Evolutionary conservation across 2,329 filamentous ascomycete species (phyloP).

Genomic region (Colletotrichum sp.): DNA sequence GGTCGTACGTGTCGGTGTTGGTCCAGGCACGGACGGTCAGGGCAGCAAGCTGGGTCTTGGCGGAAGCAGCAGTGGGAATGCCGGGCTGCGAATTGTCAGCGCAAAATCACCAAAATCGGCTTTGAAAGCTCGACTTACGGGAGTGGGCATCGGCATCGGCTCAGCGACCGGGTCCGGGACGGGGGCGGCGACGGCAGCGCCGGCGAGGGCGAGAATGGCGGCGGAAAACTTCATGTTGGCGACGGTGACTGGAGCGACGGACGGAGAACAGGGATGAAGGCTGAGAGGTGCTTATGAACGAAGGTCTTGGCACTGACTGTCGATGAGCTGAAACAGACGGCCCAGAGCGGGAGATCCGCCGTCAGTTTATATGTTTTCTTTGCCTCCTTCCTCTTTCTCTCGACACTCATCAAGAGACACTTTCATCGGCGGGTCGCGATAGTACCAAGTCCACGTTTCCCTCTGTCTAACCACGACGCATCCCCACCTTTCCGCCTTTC

Average conservation of each 20-base stretch:
- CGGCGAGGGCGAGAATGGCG: conserved; percentile 22
- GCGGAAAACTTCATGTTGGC: conserved; percentile 23
- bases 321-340: neutral
- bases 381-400: conserved; percentile 1
- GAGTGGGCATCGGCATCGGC: conserved; percentile 26
- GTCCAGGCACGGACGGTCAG: conserved; percentile 63
- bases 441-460: neutral
- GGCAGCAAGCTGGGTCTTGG: conserved; percentile 60
- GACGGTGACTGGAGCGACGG: neutral
- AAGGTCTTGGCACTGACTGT: conserved; percentile 5
- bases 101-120: fast-evolving
- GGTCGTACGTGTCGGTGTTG: conserved; percentile 63
- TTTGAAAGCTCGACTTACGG: conserved; percentile 21
- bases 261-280: neutral
- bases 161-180: conserved; percentile 14
- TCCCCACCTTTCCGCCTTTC: neutral
- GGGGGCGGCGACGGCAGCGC: conserved; percentile 25
- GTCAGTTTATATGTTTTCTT: conserved; percentile 8
- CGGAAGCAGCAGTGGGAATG: conserved; percentile 64
- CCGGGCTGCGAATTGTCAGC: conserved; percentile 48
- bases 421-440: conserved; percentile 5
- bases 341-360: conserved; percentile 8
- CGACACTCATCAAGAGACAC: neutral
- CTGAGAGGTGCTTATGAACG: neutral
- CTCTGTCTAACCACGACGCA: neutral